phyloP scores from a whole-genome alignment of 75 land plant species.

The Gnetum montanum region DNA sequence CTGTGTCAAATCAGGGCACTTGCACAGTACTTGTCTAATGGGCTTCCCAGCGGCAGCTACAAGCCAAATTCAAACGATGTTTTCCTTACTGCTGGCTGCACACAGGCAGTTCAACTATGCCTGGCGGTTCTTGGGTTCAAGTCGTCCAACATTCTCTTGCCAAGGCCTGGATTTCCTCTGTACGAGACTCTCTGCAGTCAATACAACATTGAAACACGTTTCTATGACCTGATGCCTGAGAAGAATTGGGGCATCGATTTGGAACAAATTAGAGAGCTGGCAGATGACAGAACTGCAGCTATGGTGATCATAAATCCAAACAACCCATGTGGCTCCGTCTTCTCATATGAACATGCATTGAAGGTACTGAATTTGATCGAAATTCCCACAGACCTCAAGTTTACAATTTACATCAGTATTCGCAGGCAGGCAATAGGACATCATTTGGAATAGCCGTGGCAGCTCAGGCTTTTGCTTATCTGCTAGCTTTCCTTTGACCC shows the following conservation, averaged over 20 bases:
- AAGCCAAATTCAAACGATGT: constrained; percentile 21
- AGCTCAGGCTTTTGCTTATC: no score
- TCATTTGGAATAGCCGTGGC: no score
- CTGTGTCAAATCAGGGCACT: no score
- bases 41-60: constrained; percentile 16
- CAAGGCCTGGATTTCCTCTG: constrained; percentile 42
- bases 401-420: no score
- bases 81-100: constrained; percentile 31
- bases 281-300: constrained; percentile 27
- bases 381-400: no score
- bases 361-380: no score
- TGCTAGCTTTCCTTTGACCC: no score
- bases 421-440: no score
- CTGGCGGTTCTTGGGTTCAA: constrained; percentile 21
- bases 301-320: constrained; percentile 32
- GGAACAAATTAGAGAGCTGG: constrained; percentile 9
- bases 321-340: constrained; percentile 40
- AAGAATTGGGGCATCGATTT: constrained; percentile 31
- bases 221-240: constrained; percentile 29
- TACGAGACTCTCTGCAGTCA: constrained; percentile 26
- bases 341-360: constrained; percentile 18
- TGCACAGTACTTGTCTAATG: constrained; percentile 28
- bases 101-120: constrained; percentile 34
- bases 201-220: constrained; percentile 18
- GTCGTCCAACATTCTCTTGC: constrained; percentile 29